These are phyloP conservation scores for Cadophora gregata DNA, from an alignment of 2,329 filamentous ascomycete species.

Conservation along the genomic window DNA sequence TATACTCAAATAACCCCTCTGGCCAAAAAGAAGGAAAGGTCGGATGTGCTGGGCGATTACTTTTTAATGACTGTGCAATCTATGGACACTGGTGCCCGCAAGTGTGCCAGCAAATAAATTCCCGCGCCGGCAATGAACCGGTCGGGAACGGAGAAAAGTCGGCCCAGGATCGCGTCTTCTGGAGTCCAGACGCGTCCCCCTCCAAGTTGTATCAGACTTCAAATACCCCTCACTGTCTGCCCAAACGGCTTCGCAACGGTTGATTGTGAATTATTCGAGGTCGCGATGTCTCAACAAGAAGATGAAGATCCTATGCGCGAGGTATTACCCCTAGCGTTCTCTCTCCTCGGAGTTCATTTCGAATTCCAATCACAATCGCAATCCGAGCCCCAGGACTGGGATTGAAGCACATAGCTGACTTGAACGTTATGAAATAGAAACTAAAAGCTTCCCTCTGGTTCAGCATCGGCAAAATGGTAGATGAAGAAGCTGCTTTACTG, in stretches of 20 bases:
- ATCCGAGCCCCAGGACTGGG: background rate
- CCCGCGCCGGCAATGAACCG: background rate
- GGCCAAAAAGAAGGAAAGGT: background rate
- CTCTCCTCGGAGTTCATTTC: background rate
- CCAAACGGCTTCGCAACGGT: background rate
- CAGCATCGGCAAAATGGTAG: slow-evolving; percentile 84
- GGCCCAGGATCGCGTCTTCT: background rate
- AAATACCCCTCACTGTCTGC: background rate
- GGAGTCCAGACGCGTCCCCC: background rate
- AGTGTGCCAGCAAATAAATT: slow-evolving; percentile 1
- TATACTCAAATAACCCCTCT: background rate
- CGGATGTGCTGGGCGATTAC: slow-evolving; percentile 11
- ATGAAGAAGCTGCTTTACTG: slow-evolving; percentile 76
- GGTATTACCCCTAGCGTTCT: background rate
- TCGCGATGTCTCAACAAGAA: slow-evolving; percentile 33
- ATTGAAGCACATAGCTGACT: background rate
- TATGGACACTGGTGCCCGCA: background rate
- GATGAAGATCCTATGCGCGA: slow-evolving; percentile 24
- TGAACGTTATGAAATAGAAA: background rate
- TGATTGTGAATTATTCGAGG: too few relatives aligned
- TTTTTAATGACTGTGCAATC: slow-evolving; percentile 1
- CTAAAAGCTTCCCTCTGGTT: slow-evolving; percentile 79
- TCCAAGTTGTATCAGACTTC: background rate
- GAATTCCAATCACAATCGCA: background rate
- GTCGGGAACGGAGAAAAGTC: background rate